Base-by-base conservation (phyloP, 106 monocot species). In the Hemerocallis citrina region DNA sequence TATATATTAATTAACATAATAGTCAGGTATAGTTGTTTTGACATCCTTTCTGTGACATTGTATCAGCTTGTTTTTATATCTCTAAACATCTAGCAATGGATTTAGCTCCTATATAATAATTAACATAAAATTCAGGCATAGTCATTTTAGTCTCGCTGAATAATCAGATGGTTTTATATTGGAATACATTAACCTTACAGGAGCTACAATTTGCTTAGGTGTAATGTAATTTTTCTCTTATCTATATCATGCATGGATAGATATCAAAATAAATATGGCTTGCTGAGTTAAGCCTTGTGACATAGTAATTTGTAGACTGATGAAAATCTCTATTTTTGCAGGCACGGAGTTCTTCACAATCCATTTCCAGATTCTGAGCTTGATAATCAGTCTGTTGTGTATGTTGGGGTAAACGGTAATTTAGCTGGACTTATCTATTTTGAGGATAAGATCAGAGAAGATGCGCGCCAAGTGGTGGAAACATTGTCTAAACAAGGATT, bases 401-500 rank as follows among this genome's bases (percentile, higher is more conserved):
- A 88, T 71, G 84, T 98, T 39, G 96, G 91, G 73, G 72, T 98
- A 24, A 87, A 98, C 79, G 70, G 76, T 64, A 44, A 17, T 61
- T 67, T 98, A 66, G 79, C 87, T 63, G 96, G 96, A 31, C 7
- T 77, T 37, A 85, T 98, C 64, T 91, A 81, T 65, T 73, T 98
- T 57, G 91, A 98, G 67, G 96, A 98, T 69, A 87, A 88, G 74
- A 83, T 90, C 23, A 84, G 91, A 64, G 96, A 98, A 64, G 96
- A 98, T 77, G 84, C 96, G 5, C 56, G 48, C 8, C 74, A 91
- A 61, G 87, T 98, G 45, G 76, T 98, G 63, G 69, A 81, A 52
- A 70, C 72, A n/a, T 68, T 98, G 24, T 74, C 79, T 41, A 79
- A 88, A 65, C 80, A 82, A 79, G 96, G 91, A 55, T 67, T 96